Base-by-base conservation (phyloP, 306 rosid species). In the Hippophae tibetana region DNA sequence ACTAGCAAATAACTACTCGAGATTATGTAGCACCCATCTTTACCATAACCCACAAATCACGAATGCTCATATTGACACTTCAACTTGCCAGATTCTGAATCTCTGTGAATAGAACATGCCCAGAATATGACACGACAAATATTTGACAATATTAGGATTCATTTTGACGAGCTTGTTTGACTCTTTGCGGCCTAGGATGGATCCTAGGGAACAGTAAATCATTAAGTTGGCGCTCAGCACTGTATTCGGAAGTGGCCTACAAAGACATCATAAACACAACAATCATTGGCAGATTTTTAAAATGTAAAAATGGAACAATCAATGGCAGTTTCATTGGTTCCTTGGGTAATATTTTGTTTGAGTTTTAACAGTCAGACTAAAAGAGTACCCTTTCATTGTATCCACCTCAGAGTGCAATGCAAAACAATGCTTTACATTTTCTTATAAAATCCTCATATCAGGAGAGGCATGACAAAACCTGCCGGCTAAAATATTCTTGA, bases 221-320 rank as follows among this genome's bases (percentile, higher is more conserved):
- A 71, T 85, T 88, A 62, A 92, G 84, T 48, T 81, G 95, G 63
- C 89, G 83, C 81, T 92, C 96, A 0, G 99, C 99, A 54, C 93
- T 64, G 68, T 81, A 87, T 64, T 87, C 95, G 0, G 99, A 92
- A 1, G 77, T 80, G 13, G 89, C 99, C 99, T 92, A 85, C 70
- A 79, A 80, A 73, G 3, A 58, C 23, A 52, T 31, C 4, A 31
- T 31, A 31, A 31, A 31, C 38, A 31, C 38, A 31, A 31, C 38
- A 31, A 31, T 2, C 38, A 31, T 31, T 31, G 38, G 38, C 3
- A 2, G 3, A 31, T 2, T 31, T 31, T 31, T 31, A 31, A 31
- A 4, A 31, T 55, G 45, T 58, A 53, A 31, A 47, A 54, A 61
- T 12, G 38, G 42, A 44, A 50, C 12, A 62, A 72, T 13, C 42